Percentiles rank a stretch among this genome's conserved stretches.
Conservation (phyloP, 1,139 yeast species). For the Nakaseomyces bracarensis region DNA sequence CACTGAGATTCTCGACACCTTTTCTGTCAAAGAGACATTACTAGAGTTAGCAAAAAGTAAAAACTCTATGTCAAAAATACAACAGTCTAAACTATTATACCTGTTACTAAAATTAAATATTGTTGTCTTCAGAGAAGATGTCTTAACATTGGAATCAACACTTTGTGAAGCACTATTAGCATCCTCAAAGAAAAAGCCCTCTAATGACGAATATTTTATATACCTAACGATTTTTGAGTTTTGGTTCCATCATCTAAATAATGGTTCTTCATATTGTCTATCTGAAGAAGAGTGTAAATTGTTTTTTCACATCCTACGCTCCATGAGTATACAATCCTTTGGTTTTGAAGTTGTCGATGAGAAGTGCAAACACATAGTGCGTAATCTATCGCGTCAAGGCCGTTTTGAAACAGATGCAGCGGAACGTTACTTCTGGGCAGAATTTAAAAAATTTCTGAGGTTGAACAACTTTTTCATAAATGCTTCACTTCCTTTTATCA, state of each 20-base stretch:
- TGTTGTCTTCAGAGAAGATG: not conserved
- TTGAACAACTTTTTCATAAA: slow-evolving; percentile 18
- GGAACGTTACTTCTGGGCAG: slow-evolving; percentile 15
- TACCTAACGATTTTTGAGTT: not conserved
- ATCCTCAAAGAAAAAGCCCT: not conserved
- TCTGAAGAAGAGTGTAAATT: not conserved
- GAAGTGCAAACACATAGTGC: not conserved
- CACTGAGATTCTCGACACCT: not conserved
- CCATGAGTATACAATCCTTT: not conserved
- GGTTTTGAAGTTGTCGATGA: not conserved
- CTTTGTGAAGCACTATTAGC: not conserved
- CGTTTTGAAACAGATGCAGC: not conserved
- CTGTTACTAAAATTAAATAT: not conserved
- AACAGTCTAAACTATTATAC: slow-evolving; percentile 4
- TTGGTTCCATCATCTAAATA: not conserved
- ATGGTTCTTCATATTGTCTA: not conserved
- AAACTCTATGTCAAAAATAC: not conserved
- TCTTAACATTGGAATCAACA: not conserved
- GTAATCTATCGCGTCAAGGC: slow-evolving; percentile 5
- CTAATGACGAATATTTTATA: not conserved
- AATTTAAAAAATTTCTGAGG: slow-evolving; percentile 16
- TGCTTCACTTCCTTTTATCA: slow-evolving; percentile 19
- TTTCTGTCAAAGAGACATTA: not conserved
- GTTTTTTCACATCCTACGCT: not conserved
- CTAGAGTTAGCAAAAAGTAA: not conserved